A percentile compares a stretch with the other conserved stretches of the same genome.
These are phyloP conservation scores for Tetracladium setigerum DNA, from an alignment of 495 filamentous ascomycete species.

Conservation along the genomic window DNA sequence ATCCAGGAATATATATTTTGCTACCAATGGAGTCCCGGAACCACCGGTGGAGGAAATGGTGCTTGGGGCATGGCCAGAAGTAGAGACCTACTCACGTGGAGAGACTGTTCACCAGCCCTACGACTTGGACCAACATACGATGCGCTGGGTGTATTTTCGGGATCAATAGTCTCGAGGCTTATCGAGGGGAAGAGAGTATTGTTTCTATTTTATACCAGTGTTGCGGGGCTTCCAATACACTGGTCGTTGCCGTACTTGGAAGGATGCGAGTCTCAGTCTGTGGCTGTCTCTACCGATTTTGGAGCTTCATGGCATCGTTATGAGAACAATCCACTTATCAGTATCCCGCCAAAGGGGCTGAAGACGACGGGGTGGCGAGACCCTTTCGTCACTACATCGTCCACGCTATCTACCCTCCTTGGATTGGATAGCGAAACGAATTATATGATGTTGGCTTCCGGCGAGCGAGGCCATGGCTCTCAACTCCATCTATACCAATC, in stretches of 20 bases:
- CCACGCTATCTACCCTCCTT: slow-evolving; percentile 19
- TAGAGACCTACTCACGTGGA: slow-evolving; percentile 14
- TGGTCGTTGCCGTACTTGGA: slow-evolving; percentile 26
- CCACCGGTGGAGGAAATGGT: slow-evolving; percentile 11
- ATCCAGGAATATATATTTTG: slow-evolving; percentile 20
- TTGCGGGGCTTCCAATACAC: slow-evolving; percentile 26
- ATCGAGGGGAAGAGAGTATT: slow-evolving; percentile 13
- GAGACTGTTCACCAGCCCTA: slow-evolving; percentile 12
- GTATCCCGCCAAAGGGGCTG: slow-evolving; percentile 20
- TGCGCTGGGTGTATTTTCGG: slow-evolving; percentile 16
- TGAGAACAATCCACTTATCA: slow-evolving; percentile 22
- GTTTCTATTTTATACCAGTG: slow-evolving; percentile 27
- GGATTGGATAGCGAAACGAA: slow-evolving; percentile 17
- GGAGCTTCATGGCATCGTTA: slow-evolving; percentile 26
- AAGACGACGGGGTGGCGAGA: slow-evolving; percentile 27
- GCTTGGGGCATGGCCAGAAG: slow-evolving; percentile 20
- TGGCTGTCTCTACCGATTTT: slow-evolving; percentile 26
- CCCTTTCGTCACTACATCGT: slow-evolving; percentile 25
- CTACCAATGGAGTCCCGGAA: slow-evolving; percentile 21
- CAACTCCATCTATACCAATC: slow-evolving; percentile 26
- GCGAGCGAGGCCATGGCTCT: slow-evolving; percentile 21
- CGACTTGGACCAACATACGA: slow-evolving; percentile 12
- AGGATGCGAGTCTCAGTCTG: slow-evolving; percentile 28
- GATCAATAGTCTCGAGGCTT: slow-evolving; percentile 10
- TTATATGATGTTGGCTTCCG: slow-evolving; percentile 25